Base-by-base conservation (phyloP, 495 filamentous ascomycete genomes). In the Cenococcum geophilum region DNA sequence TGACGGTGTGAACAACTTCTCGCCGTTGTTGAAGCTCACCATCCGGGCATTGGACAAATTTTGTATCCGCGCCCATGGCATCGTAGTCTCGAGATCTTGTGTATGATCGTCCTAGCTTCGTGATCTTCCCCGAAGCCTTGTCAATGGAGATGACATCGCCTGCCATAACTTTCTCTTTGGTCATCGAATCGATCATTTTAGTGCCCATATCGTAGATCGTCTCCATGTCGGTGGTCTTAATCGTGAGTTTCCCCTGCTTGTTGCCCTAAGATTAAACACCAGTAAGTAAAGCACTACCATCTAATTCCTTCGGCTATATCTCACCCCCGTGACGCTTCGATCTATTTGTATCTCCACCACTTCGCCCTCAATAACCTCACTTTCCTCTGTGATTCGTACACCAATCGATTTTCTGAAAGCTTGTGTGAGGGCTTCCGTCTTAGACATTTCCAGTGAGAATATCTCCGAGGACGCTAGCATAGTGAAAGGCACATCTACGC, bases 211-310 rank as follows among this genome's bases (percentile, higher is more conserved):
- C 93, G 79, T 97, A 98, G 67, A 97, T 89, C 20, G 93, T 96
- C 76, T 99, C 93, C 93, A 99, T 99, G 71, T 99, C 95, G 66
- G 92, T 96, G 20, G 93, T 99, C 75, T 97, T 99, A 75, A 99
- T 96, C 9, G 93, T 99, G 64, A 99, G 87, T 75, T 97, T 99
- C 66, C 93, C 93, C 81, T 96, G 92, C 79, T 96, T 97, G 73
- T 90, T 91, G 63, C 82, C 83, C 85, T 88, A 52, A 23, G n/a
- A 23, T 1, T 32, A 23, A 16, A 52, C 25, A 45, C 14, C 3
- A 45, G 25, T 32, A n/a, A 52, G 49, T 52, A 52, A 1, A 36
- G 53, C 53, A 21, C 14, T 12, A 18, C 32, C 18, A 43, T 37
- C 1, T 18, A 4, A 16, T 36, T 8, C 22, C 40, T 49, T 47